phyloP scores from a whole-genome alignment of 83 land plant genomes.

The Thuja plicata region DNA sequence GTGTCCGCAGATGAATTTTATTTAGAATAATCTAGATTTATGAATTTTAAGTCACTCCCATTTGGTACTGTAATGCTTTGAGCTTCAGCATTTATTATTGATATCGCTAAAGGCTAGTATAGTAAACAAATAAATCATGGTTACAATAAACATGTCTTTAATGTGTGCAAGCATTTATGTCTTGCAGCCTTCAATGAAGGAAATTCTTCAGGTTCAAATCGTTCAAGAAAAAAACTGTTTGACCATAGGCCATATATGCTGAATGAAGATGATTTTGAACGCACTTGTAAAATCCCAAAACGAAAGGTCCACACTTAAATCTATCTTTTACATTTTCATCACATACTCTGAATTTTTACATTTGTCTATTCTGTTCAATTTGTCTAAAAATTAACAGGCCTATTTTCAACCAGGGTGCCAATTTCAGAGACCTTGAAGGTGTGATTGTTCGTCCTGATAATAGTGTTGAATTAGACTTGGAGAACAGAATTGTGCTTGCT shows the following conservation, averaged over 20 bases:
- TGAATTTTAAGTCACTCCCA: neutral
- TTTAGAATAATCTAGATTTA: neutral
- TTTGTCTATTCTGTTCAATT: neutral
- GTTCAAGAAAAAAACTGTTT: conserved; percentile 5
- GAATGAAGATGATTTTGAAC: conserved; percentile 63
- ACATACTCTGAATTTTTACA: neutral
- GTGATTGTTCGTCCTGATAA: conserved; percentile 58
- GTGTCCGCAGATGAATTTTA: neutral
- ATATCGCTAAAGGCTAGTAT: neutral
- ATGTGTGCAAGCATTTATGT: neutral
- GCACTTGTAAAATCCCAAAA: conserved; percentile 66
- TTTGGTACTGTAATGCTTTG: neutral
- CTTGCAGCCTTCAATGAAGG: neutral
- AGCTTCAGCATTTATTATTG: neutral
- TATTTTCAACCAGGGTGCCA: conserved; percentile 71
- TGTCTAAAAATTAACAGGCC: neutral
- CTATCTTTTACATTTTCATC: neutral
- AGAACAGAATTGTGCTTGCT: conserved; percentile 44
- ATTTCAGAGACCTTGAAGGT: conserved; percentile 82
- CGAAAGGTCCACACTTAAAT: conserved; percentile 46
- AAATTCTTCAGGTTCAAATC: neutral
- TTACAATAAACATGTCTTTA: neutral
- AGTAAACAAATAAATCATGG: neutral
- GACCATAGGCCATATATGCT: conserved; percentile 71
- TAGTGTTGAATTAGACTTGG: conserved; percentile 39